Conservation (phyloP, 2,329 filamentous ascomycete species). For the Lasiodiplodia hormozganensis region DNA sequence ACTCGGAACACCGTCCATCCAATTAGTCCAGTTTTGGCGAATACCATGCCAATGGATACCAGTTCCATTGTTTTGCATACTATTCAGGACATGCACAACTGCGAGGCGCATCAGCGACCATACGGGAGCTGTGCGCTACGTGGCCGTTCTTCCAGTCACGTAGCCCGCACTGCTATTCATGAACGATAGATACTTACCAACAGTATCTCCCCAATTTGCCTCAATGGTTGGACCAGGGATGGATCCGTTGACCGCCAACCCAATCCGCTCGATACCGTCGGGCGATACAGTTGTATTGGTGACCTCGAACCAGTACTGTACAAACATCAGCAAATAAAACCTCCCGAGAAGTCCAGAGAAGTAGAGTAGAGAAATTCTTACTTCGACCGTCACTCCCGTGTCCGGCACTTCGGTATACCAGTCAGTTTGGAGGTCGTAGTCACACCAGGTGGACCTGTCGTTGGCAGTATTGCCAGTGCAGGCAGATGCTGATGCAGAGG, state of each 20-base stretch:
- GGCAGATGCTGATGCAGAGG: conserved; percentile 19
- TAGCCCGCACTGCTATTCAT: neutral
- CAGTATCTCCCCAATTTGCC: conserved; percentile 66
- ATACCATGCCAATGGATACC: conserved; percentile 75
- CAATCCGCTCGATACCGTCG: conserved; percentile 70
- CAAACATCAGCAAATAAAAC: conserved; percentile 44
- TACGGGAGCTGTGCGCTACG: neutral
- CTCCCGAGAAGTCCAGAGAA: conserved; percentile 32
- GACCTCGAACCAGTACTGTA: conserved; percentile 60
- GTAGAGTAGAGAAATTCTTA: neutral
- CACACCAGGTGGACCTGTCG: conserved; percentile 45
- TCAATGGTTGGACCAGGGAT: conserved; percentile 76
- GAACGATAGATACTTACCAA: conserved; percentile 2
- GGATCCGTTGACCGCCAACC: conserved; percentile 77
- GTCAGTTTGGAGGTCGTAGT: conserved; percentile 59
- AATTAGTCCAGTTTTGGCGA: conserved; percentile 69
- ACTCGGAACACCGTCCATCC: conserved; percentile 74
- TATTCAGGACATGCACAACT: conserved; percentile 65
- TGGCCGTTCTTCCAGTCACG: no score
- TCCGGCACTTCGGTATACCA: conserved; percentile 58
- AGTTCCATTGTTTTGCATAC: conserved; percentile 65
- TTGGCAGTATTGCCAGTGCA: conserved; percentile 43
- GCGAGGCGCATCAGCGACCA: neutral
- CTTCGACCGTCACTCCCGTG: conserved; percentile 61
- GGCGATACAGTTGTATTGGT: conserved; percentile 65